phyloP scores from a whole-genome alignment of 768 basidiomycete species.

The Lactarius sp. region DNA sequence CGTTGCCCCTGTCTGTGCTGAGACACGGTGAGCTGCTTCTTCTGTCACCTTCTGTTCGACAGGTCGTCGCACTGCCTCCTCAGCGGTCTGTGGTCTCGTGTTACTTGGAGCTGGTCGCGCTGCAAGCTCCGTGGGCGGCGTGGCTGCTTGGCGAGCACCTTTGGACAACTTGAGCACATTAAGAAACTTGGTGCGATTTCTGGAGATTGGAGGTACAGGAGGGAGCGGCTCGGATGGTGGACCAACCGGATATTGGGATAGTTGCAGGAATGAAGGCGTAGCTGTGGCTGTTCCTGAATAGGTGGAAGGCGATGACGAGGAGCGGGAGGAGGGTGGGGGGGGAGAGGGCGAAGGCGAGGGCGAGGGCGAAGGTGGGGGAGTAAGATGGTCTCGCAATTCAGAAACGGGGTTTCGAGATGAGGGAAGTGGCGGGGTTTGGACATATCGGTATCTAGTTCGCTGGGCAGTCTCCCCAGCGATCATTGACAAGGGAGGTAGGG shows the following conservation, averaged over 20 bases:
- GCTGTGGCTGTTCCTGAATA: not conserved
- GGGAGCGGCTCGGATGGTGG: not conserved
- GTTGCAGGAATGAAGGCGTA: not conserved
- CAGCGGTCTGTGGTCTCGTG: not conserved
- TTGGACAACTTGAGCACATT: not conserved
- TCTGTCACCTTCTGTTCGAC: not conserved
- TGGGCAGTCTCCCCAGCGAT: not conserved
- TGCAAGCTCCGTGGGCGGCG: not conserved
- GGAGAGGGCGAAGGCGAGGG: not conserved
- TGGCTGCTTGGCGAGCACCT: not conserved
- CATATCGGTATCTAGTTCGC: not conserved
- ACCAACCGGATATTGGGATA: not conserved
- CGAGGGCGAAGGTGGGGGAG: not conserved
- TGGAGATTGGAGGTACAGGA: not conserved
- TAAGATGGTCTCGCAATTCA: not conserved
- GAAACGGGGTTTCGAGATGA: not conserved
- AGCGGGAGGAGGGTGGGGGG: not conserved
- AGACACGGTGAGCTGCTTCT: not conserved
- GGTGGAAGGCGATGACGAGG: not conserved
- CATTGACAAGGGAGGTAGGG: not conserved
- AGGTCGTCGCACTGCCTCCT: not conserved
- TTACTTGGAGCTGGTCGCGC: not conserved
- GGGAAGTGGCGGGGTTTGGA: not conserved
- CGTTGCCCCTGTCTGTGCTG: not conserved
- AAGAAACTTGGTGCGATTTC: not conserved